These are phyloP conservation scores for Penicillium sp. DNA, from an alignment of 2,329 filamentous ascomycete genomes.

Conservation along the genomic window DNA sequence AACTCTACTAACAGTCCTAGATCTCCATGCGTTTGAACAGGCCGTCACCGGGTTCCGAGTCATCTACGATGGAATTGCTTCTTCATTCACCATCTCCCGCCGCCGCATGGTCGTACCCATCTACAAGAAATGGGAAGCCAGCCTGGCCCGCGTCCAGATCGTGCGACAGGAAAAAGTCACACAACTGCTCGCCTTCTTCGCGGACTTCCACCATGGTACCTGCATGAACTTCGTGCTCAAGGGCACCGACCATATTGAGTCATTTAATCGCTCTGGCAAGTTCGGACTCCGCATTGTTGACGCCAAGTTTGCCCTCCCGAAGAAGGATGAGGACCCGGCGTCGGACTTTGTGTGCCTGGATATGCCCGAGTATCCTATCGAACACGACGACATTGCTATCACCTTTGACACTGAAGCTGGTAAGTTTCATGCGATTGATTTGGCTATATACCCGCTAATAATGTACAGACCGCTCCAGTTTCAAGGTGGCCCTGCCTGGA, in stretches of 20 bases:
- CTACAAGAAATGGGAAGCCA: conserved; percentile 90
- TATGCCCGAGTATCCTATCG: conserved; percentile 81
- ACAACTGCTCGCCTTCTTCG: conserved; percentile 82
- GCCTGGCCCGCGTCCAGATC: conserved; percentile 74
- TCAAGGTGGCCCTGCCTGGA: conserved; percentile 40
- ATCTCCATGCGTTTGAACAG: conserved; percentile 75
- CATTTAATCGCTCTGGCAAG: conserved; percentile 62
- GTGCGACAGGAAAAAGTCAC: conserved; percentile 71
- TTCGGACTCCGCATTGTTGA: conserved; percentile 77
- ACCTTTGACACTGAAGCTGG: conserved; percentile 76
- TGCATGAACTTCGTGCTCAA: conserved; percentile 88
- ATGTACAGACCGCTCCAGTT: conserved; percentile 37
- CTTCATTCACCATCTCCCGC: conserved; percentile 75
- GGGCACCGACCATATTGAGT: conserved; percentile 78
- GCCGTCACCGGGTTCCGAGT: conserved; percentile 79
- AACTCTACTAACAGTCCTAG: conserved; percentile 34
- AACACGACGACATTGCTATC: conserved; percentile 88
- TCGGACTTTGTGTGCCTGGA: conserved; percentile 80
- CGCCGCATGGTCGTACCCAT: conserved; percentile 87
- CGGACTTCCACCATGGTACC: conserved; percentile 80
- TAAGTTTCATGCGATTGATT: conserved; percentile 47
- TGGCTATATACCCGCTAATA: background rate
- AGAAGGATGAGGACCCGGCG: conserved; percentile 50
- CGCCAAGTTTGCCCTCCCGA: conserved; percentile 84
- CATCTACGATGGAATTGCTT: conserved; percentile 68